Evolutionary conservation across 2,329 filamentous ascomycete genomes (phyloP), one percentile per base, ranked within the genome.

Genomic region (Alternaria viburni): DNA sequence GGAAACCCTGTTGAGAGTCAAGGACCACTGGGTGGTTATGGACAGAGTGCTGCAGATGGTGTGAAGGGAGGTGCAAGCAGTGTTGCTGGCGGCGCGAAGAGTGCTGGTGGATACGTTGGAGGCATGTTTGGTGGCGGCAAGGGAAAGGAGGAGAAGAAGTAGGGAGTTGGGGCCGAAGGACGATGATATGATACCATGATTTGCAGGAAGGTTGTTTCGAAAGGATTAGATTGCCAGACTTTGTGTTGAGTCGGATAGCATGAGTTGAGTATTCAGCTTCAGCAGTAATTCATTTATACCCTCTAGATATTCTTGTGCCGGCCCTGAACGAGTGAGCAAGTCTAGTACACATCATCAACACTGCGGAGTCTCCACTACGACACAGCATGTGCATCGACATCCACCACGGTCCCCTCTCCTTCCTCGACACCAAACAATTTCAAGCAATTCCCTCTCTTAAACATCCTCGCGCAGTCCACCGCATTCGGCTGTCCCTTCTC

Each of bases 401-500:
- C 47, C 25, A 61, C 60, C 30, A 57, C 57, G 10, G 12, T 61
- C 15, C 59, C 69, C 15, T 68, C 66, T 10, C 67, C 72, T 26
- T 65, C 66, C 26, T 67, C 69, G 1, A 69, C 69, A 8, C 75
- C 74, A 73, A 79, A 77, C 56, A 77, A 44, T 59, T 69, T 65
- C 62, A 78, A 66, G 26, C 64, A 71, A 8, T 72, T 76, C 54
- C 77, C 76, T 69, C 80, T 79, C 69, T 76, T 77, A 59, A 85
- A 85, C 82, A 85, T 84, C 54, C 73, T 75, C 60, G 83, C 83
- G 63, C 78, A 77, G 65, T 85, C 81, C 47, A 83, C 76, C 17
- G 83, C 83, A 76, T 78, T 83, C 43, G 83, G 82, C 64, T 81
- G 79, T 15, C 83, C 83, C 12, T 71, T 71, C 21, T 65, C 59